phyloP scores from a whole-genome alignment of 2,329 filamentous ascomycete genomes.

The Botrytis byssoidea region DNA sequence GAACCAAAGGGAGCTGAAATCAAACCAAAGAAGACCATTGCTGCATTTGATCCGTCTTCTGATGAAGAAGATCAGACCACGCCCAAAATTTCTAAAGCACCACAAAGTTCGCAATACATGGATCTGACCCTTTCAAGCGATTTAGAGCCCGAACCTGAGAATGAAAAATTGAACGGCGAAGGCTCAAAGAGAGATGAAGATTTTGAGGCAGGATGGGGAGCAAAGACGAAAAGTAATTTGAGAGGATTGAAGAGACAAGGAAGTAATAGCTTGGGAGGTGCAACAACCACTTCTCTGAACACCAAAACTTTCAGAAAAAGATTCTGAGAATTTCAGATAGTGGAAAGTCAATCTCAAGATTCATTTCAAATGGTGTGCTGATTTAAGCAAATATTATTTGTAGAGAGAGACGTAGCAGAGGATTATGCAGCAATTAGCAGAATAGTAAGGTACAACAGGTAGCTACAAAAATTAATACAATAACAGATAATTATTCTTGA shows the following conservation, averaged over 20 bases:
- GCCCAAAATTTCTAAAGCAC: not conserved
- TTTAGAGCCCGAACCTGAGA: slow-evolving; percentile 23
- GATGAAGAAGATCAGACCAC: slow-evolving; percentile 16
- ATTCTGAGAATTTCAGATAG: slow-evolving; percentile 13
- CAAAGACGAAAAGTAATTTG: slow-evolving; percentile 25
- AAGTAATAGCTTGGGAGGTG: slow-evolving; percentile 23
- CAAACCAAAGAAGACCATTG: slow-evolving; percentile 24
- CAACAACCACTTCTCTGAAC: slow-evolving; percentile 27
- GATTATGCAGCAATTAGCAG: not conserved
- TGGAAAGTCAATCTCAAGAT: not conserved
- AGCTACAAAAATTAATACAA: slow-evolving; percentile 8
- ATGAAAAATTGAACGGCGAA: not conserved
- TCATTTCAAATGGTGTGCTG: not conserved
- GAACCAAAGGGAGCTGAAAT: slow-evolving; percentile 8
- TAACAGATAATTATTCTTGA: not conserved
- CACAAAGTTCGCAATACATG: slow-evolving; percentile 41
- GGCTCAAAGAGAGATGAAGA: slow-evolving; percentile 21
- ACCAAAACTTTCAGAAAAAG: slow-evolving; percentile 24
- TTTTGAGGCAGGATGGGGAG: slow-evolving; percentile 25
- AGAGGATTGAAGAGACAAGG: slow-evolving; percentile 22
- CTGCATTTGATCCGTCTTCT: slow-evolving; percentile 16
- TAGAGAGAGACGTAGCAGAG: not conserved
- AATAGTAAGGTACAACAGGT: not conserved
- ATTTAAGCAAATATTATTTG: not conserved
- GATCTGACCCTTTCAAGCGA: slow-evolving; percentile 39